Base-by-base conservation (phyloP, 2,329 filamentous ascomycete genomes). In the Fusarium incarnatum region DNA sequence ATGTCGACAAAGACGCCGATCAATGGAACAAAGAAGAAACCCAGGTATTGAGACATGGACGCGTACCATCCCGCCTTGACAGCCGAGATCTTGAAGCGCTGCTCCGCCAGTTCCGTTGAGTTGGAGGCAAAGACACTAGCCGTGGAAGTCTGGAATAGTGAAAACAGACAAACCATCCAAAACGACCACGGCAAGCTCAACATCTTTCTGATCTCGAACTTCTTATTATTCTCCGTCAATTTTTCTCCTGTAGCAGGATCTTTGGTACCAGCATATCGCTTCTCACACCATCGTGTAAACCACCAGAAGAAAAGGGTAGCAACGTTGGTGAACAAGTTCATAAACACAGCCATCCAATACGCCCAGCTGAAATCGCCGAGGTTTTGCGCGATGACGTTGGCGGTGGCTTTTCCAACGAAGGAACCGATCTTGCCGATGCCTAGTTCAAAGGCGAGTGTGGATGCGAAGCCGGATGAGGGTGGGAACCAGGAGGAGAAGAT, bases 401-500 rank as follows among this genome's bases (percentile, higher is more conserved):
- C 87, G 0, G 87, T 87, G 0, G 86, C 82, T 68, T 88, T 88
- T 13, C 88, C 88, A 2, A 88, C 85, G 59, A 90, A 89, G 0
- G 83, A 83, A 3, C 88, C 88, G 11, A 90, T 85, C 75, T 89
- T 90, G 20, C 87, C 87, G 55, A 90, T 83, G 1, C 83, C 87
- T 0, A 90, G 80, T 73, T 90, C 88, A 6, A 90, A 85, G 0
- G 84, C 88, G 0, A 90, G 80, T 0, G 88, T 90, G 0, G 87
- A 88, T 0, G 88, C 88, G 72, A 90, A 90, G 3, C 88, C 88
- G 59, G 87, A 84, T 10, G 82, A 87, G 0, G 88, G 88, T 0
- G 88, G 82, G 65, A 90, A 90, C 88, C 88, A 90, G 0, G 86
- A 88, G 1, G 86, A 88, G 70, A 90, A 90, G 65, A 90, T 85